These are phyloP conservation scores for Gigaspora rosea DNA, from an alignment of 192 early-diverging fungal genomes.

Conservation along the genomic window DNA sequence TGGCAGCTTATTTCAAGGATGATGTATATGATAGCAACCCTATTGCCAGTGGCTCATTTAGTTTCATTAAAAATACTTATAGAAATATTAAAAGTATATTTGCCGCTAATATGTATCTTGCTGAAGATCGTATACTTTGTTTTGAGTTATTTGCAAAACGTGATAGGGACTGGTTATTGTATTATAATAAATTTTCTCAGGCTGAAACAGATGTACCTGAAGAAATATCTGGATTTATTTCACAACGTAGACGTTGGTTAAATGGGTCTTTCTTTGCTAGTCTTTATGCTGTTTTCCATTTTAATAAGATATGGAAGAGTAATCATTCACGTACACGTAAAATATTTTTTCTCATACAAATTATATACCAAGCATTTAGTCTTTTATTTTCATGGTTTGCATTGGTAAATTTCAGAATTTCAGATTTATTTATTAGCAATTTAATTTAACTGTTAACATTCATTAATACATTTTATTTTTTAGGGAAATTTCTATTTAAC, in stretches of 20 bases:
- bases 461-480: too few relatives aligned
- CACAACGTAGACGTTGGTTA: constrained; percentile 95
- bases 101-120: constrained; percentile 47
- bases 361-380: constrained; percentile 78
- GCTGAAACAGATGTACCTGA: constrained; percentile 86
- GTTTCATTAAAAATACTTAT: constrained; percentile 53
- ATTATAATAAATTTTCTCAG: constrained; percentile 68
- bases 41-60: too few relatives aligned
- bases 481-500: constrained; percentile 87
- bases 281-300: constrained; percentile 81
- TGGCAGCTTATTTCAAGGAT: constrained; percentile 77
- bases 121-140: constrained; percentile 84
- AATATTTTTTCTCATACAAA: constrained; percentile 72
- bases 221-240: constrained; percentile 84
- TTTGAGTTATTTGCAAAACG: constrained; percentile 83
- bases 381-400: constrained; percentile 91
- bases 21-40: constrained; percentile 41
- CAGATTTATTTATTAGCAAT: too few relatives aligned
- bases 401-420: constrained; percentile 52
- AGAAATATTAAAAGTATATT: constrained; percentile 77
- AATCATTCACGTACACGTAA: constrained; percentile 69
- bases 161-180: constrained; percentile 64
- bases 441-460: too few relatives aligned
- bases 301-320: constrained; percentile 42
- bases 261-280: constrained; percentile 95